These are phyloP conservation scores for Globisporangium radiosum DNA, from an alignment of 352 stramenopile species.

Conservation along the genomic window DNA sequence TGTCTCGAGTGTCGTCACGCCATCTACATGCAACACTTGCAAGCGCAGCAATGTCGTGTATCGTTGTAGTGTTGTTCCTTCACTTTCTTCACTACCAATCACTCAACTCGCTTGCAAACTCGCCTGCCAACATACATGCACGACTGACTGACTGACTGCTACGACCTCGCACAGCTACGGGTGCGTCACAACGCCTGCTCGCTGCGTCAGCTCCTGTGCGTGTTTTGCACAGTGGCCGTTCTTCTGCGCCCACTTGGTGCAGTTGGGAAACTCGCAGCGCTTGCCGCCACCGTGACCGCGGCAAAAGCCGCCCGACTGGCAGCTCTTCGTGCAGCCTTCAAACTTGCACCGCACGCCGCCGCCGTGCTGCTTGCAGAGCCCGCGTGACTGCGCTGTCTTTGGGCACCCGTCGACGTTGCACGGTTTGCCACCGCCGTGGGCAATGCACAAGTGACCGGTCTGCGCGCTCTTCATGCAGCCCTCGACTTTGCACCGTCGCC, in stretches of 20 bases:
- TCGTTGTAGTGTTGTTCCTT: too few species aligned
- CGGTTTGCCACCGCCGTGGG: constrained; percentile 76
- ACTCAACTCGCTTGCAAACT: too few species aligned
- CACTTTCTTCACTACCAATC: too few species aligned
- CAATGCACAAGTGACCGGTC: constrained; percentile 80
- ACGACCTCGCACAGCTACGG: constrained; percentile 15
- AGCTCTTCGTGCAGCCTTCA: constrained; percentile 83
- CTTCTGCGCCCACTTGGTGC: constrained; percentile 85
- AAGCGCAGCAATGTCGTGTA: too few species aligned
- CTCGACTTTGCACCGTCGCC: constrained; percentile 78
- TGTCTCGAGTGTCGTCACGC: too few species aligned
- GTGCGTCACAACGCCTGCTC: constrained; percentile 20
- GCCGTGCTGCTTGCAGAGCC: constrained; percentile 81
- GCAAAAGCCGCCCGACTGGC: constrained; percentile 80
- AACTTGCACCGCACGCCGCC: constrained; percentile 83
- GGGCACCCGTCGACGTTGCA: constrained; percentile 81
- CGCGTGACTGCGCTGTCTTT: constrained; percentile 81
- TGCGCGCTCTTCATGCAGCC: constrained; percentile 86
- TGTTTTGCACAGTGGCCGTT: constrained; percentile 85
- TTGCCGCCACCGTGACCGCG: constrained; percentile 79
- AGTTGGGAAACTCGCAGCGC: constrained; percentile 79
- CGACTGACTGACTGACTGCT: not conserved
- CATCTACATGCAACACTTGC: too few species aligned
- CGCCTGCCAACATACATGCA: not conserved
- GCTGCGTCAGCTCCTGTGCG: constrained; percentile 69